Evolutionary conservation across 2,329 filamentous ascomycete species (phyloP).

Genomic region (Elsinoe ampelina): DNA sequence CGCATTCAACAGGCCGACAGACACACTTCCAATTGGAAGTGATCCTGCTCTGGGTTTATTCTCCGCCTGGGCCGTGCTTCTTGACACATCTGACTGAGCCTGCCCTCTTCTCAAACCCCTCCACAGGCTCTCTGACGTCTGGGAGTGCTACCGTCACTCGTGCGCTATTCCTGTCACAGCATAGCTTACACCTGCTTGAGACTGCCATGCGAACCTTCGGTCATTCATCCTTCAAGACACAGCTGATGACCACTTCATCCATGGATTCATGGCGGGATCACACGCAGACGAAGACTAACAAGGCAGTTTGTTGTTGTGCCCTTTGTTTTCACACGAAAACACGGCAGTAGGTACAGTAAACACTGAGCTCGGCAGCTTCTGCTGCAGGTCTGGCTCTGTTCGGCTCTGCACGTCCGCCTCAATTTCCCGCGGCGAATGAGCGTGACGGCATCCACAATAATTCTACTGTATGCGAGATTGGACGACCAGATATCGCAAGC

Average conservation of each 20-base stretch:
- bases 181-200: background rate
- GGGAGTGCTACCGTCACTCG: background rate
- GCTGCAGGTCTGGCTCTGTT: background rate
- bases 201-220: background rate
- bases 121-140: background rate
- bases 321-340: background rate
- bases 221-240: background rate
- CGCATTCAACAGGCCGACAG: too few species aligned
- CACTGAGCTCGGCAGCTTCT: background rate
- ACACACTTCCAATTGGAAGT: too few species aligned
- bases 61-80: too few species aligned
- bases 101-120: background rate
- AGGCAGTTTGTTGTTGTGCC: background rate
- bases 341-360: background rate
- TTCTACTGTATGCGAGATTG: background rate
- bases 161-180: background rate
- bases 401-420: background rate
- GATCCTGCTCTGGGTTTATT: too few species aligned
- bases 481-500: background rate
- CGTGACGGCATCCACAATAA: background rate
- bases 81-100: background rate
- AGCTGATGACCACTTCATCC: background rate
- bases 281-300: background rate
- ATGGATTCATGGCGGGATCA: background rate
- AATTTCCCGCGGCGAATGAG: background rate